Evolutionary conservation across 495 filamentous ascomycete species (phyloP), one percentile per base, ranked within the genome.

Genomic region (Hypoxylon rickii): DNA sequence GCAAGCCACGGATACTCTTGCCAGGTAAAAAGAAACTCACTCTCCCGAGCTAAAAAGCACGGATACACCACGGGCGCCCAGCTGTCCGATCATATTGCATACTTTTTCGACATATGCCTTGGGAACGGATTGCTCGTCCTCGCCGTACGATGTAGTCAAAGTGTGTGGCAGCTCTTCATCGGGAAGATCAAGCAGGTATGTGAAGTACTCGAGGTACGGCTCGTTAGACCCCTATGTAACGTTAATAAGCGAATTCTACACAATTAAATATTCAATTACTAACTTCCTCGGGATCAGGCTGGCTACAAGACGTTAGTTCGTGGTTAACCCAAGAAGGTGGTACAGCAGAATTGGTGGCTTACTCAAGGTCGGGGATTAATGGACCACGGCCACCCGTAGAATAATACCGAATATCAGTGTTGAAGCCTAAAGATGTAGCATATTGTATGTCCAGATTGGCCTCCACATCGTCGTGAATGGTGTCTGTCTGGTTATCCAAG

Each of bases 361-460:
- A 67, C 64, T 60, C 52, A 8, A 79, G 69, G 50, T 84, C 81
- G 20, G 66, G 64, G 4, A 70, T 39, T 3, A 63, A 44, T 6
- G 44, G 54, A 6, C 73, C 73, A 19, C 70, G 68, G n/a, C 76
- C 76, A 11, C 66, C 76, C 20, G 59, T 72, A 41, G 69, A 72
- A 61, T 76, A 77, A 43, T 73, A 73, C 16, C 63, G 53, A 31
- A 78, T 70, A 13, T 72, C 62, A 1, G 79, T 70, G 32, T 77
- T 74, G 44, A 81, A 80, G 1, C 66, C 70, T 15, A 75, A n/a
- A 1, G 80, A 83, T 47, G 40, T 77, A 67, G 62, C 86, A 83
- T 88, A 87, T 67, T 93, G 86, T 24, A 88, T 71, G 58, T 93
- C 89, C 15, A 92, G 76, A 71, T 92, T 89, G 54, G 88, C 89